A percentile compares a stretch with the other conserved stretches of the same genome.
These are phyloP conservation scores for Aphanomyces stellatus DNA, from an alignment of 352 stramenopile genomes.

Conservation along the genomic window DNA sequence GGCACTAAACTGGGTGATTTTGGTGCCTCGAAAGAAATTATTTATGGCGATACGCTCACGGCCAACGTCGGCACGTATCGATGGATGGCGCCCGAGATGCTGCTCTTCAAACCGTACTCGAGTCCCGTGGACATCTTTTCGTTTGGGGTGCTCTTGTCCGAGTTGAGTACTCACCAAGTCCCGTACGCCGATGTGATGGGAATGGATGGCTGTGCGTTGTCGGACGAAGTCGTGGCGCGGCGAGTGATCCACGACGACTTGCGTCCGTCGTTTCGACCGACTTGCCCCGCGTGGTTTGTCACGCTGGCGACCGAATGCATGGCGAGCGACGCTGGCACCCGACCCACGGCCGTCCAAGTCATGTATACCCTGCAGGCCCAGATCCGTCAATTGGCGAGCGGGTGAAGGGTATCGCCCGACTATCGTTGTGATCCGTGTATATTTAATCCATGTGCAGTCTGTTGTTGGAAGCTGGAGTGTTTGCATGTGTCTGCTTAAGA, in stretches of 20 bases:
- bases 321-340: too few species aligned
- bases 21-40: constrained; percentile 1
- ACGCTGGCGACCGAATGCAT: neutral
- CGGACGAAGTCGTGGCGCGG: neutral
- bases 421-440: too few species aligned
- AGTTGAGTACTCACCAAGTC: neutral
- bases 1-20: constrained; percentile 13
- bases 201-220: neutral
- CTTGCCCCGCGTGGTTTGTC: neutral
- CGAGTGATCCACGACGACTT: neutral
- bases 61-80: constrained; percentile 4
- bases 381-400: neutral
- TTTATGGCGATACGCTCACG: neutral
- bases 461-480: too few species aligned
- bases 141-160: constrained; percentile 1
- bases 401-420: too few species aligned
- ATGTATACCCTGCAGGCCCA: neutral
- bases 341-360: neutral
- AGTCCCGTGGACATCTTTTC: constrained; percentile 10
- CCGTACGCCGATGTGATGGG: neutral
- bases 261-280: neutral
- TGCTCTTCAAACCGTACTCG: constrained; percentile 13
- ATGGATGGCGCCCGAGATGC: constrained; percentile 15
- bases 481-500: too few species aligned
- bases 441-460: too few species aligned